Evolutionary conservation across 768 basidiomycete species (phyloP).

Genomic region (Lyophyllum shimeji): DNA sequence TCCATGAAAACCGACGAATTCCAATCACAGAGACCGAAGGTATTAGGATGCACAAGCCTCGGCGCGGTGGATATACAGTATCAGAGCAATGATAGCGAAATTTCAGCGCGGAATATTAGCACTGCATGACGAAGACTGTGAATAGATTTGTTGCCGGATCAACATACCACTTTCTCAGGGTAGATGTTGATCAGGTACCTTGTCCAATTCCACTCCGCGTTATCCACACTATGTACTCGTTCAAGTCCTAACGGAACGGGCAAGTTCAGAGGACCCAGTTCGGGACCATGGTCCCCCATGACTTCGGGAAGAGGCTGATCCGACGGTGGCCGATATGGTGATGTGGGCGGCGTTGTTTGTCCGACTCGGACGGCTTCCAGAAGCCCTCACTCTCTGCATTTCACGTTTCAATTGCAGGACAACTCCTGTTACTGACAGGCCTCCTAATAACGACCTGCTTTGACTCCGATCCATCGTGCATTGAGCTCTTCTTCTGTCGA

Average conservation of each 20-base stretch:
- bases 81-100: not conserved
- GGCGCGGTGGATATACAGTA: no score
- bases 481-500: not conserved
- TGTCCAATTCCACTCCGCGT: no score
- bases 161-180: not conserved
- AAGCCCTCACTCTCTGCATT: not conserved
- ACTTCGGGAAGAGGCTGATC: not conserved
- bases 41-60: no score
- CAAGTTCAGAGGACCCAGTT: no score
- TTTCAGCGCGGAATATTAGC: not conserved
- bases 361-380: not conserved
- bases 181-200: not conserved
- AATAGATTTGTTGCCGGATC: not conserved
- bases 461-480: no score
- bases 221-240: no score
- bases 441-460: not conserved
- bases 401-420: not conserved
- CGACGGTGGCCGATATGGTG: not conserved
- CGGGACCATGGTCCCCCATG: no score
- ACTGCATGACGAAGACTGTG: not conserved
- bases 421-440: not conserved
- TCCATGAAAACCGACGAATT: no score
- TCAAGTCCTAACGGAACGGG: no score
- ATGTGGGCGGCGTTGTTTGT: not conserved
- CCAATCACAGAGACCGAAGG: no score